phyloP scores from a whole-genome alignment of 768 basidiomycete species.

The Amanita phalloides region DNA sequence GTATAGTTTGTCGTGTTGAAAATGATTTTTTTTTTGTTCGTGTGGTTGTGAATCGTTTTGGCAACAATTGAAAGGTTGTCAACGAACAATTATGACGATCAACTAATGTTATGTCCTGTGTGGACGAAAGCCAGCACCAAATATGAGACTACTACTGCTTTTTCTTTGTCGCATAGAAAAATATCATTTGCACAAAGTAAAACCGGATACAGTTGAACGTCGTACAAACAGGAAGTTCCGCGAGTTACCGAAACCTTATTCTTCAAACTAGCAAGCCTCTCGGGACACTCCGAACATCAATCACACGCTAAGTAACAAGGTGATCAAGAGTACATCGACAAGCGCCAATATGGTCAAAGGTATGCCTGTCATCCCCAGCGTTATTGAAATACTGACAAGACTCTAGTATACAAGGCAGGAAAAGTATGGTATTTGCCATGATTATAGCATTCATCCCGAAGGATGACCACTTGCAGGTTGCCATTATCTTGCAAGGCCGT shows the following conservation, averaged over 20 bases:
- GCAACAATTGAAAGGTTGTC: not conserved
- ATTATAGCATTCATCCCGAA: not conserved
- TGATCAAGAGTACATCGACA: conserved; percentile 33
- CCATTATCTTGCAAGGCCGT: conserved; percentile 96
- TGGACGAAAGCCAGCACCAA: no score
- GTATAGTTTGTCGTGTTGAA: not conserved
- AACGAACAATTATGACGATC: no score
- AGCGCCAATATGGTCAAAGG: conserved; percentile 32
- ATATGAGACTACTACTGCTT: no score
- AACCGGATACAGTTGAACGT: no score
- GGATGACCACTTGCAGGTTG: conserved; percentile 45
- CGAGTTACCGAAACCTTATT: conserved; percentile 21
- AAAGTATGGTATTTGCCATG: conserved; percentile 43
- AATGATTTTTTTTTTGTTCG: no score
- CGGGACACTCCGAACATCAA: conserved; percentile 18
- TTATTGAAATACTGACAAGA: conserved; percentile 9
- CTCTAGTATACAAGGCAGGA: conserved; percentile 85
- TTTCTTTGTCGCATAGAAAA: no score
- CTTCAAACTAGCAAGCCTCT: conserved; percentile 30
- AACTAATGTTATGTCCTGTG: no score
- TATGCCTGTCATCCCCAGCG: conserved; percentile 15
- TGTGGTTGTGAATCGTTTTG: no score
- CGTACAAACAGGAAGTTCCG: not conserved
- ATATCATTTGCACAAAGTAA: no score
- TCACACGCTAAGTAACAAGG: conserved; percentile 15